Conservation (phyloP, 108 stramenopile genomes). For the Licmophora abbreviata region DNA sequence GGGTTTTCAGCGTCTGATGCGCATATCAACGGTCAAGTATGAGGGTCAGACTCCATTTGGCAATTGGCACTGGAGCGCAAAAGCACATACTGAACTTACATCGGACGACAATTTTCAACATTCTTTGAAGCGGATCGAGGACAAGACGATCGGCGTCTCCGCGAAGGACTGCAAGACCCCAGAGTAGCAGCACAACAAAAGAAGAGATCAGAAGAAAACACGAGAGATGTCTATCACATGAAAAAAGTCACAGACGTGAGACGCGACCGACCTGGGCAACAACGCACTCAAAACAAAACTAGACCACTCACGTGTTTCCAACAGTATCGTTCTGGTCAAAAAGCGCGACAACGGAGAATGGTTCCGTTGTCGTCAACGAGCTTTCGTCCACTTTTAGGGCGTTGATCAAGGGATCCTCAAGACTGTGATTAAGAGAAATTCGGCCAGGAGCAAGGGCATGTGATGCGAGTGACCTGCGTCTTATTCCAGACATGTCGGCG, state of each 20-base stretch:
- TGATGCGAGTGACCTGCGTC: too few relatives aligned
- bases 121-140: constrained; percentile 65
- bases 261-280: background rate
- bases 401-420: too few relatives aligned
- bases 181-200: constrained; percentile 37
- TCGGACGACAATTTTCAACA: constrained; percentile 75
- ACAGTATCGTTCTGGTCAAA: constrained; percentile 22
- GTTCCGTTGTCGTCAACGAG: constrained; percentile 1
- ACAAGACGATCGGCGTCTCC: constrained; percentile 66
- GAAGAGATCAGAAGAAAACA: constrained; percentile 40
- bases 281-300: background rate
- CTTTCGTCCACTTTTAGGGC: constrained; percentile 1
- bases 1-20: constrained; percentile 46
- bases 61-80: background rate
- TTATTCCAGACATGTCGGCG: too few relatives aligned
- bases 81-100: constrained; percentile 35
- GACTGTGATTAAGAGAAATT: too few relatives aligned
- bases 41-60: background rate
- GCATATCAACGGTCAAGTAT: background rate
- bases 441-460: too few relatives aligned
- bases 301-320: constrained; percentile 25
- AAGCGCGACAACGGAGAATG: constrained; percentile 23
- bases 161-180: constrained; percentile 45
- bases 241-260: background rate
- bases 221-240: constrained; percentile 8